A percentile compares a stretch with the other conserved stretches of the same genome.
phyloP scores from a whole-genome alignment of 306 rosid genomes.

The Fragaria ananassa region DNA sequence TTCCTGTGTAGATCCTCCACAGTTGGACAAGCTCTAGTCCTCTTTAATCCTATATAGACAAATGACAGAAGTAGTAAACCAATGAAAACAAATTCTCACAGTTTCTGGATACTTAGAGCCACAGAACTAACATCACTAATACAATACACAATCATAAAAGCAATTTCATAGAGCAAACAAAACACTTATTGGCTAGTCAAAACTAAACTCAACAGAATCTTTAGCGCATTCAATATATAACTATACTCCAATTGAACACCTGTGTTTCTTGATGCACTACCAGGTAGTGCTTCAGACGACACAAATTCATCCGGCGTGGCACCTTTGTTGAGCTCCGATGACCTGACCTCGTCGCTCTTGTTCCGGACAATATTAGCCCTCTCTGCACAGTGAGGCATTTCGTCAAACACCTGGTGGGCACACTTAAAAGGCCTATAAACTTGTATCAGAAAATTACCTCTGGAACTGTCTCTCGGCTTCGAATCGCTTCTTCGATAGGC shows the following conservation, averaged over 20 bases:
- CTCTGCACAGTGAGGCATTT: constrained; percentile 36
- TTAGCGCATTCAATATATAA: background rate
- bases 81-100: background rate
- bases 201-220: background rate
- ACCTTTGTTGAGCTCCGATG: constrained; percentile 30
- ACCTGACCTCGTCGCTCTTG: constrained; percentile 19
- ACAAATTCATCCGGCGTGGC: constrained; percentile 28
- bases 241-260: constrained; percentile 33
- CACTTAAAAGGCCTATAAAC: background rate
- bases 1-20: constrained; percentile 30
- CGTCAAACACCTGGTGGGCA: constrained; percentile 15
- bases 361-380: constrained; percentile 19
- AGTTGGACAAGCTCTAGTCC: constrained; percentile 1
- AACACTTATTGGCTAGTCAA: background rate
- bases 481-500: constrained; percentile 24
- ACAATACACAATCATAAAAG: background rate
- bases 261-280: constrained; percentile 32
- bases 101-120: background rate
- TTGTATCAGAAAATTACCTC: constrained; percentile 33
- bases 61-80: background rate
- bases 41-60: constrained; percentile 17
- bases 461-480: constrained; percentile 28
- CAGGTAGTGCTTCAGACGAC: constrained; percentile 35
- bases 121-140: background rate
- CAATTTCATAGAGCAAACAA: background rate